Evolutionary conservation across 495 filamentous ascomycete genomes (phyloP).

Genomic region (Daldinia decipiens): DNA sequence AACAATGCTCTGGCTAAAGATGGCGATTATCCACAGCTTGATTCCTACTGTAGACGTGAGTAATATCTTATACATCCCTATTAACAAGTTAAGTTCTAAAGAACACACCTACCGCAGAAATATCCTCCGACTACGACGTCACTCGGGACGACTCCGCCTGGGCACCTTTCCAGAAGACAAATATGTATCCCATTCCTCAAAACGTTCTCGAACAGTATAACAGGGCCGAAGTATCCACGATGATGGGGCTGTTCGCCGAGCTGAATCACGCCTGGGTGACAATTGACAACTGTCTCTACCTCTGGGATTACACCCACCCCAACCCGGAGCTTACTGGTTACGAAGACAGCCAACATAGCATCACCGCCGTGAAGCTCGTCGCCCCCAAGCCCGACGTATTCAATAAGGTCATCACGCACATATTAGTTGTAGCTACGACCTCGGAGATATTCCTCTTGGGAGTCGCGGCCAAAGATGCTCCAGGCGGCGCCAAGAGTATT

Average conservation of each 20-base stretch:
- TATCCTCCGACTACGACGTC: conserved; percentile 91
- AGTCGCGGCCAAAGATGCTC: conserved; percentile 67
- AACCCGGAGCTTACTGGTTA: conserved; percentile 90
- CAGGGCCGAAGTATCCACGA: conserved; percentile 79
- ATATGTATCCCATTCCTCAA: conserved; percentile 87
- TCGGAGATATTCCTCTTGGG: conserved; percentile 85
- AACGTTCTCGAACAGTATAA: conserved; percentile 91
- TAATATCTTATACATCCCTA: conserved; percentile 31
- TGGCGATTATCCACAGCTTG: conserved; percentile 85
- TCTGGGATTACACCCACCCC: conserved; percentile 95
- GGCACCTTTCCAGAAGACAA: conserved; percentile 86
- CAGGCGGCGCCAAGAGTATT: conserved; percentile 73
- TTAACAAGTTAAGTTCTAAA: conserved; percentile 12
- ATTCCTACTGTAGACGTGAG: conserved; percentile 89
- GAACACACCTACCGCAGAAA: conserved; percentile 63
- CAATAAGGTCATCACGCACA: conserved; percentile 79
- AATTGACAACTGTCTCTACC: conserved; percentile 93
- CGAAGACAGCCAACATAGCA: conserved; percentile 86
- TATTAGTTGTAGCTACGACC: conserved; percentile 88
- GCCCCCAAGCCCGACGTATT: conserved; percentile 86
- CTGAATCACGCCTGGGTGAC: conserved; percentile 94
- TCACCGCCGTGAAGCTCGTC: conserved; percentile 84
- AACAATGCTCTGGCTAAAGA: conserved; percentile 80
- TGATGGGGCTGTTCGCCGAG: conserved; percentile 92
- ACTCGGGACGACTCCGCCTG: conserved; percentile 69